phyloP scores from a whole-genome alignment of 768 basidiomycete species.

The Boletus rex-veris region DNA sequence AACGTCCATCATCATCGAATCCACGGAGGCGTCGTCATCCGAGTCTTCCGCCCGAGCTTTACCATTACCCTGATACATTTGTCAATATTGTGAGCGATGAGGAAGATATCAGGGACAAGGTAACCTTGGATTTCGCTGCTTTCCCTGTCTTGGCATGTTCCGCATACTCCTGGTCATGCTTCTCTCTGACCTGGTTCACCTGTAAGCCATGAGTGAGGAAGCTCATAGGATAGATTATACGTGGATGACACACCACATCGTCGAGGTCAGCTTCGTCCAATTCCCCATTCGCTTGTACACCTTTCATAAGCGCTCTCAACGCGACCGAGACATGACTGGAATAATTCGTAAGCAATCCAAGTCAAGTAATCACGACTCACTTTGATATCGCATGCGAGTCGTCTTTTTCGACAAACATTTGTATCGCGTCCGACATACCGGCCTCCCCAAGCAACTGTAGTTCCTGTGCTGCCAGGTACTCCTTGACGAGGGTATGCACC shows the following conservation, averaged over 20 bases:
- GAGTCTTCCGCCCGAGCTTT: conserved; percentile 50
- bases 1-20: conserved; percentile 79
- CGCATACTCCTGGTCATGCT: conserved; percentile 60
- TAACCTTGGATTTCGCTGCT: conserved; percentile 45
- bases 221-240: not conserved
- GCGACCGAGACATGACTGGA: conserved; percentile 59
- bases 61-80: conserved; percentile 44
- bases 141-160: conserved; percentile 43
- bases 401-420: conserved; percentile 96
- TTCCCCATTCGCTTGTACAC: conserved; percentile 61
- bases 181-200: conserved; percentile 69
- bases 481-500: conserved; percentile 85
- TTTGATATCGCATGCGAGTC: conserved; percentile 87
- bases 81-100: not conserved
- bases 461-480: conserved; percentile 91
- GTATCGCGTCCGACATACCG: conserved; percentile 92
- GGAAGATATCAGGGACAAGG: not conserved
- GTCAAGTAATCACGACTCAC: conserved; percentile 43
- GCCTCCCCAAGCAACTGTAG: conserved; percentile 86
- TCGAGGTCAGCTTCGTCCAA: conserved; percentile 73
- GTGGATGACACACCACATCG: conserved; percentile 51
- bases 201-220: conserved; percentile 23
- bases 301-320: conserved; percentile 61
- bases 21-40: conserved; percentile 47
- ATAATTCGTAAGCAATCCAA: not conserved